phyloP scores from a whole-genome alignment of 2,329 filamentous ascomycete species.

The Herpotrichia juniperi region DNA sequence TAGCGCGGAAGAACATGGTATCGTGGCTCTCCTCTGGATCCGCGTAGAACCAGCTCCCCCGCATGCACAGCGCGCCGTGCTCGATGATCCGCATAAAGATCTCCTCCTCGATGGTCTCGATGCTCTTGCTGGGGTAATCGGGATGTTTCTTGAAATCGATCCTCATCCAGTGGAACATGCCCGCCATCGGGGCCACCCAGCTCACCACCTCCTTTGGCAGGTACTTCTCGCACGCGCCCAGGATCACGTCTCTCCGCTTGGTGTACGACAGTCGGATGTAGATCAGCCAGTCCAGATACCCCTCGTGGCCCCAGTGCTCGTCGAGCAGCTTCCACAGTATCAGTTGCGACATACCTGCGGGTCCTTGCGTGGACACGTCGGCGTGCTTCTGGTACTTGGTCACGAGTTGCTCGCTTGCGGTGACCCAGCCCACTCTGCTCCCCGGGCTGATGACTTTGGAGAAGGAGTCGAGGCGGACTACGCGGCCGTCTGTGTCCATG shows the following conservation, averaged over 20 bases:
- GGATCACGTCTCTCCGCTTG: conserved; percentile 73
- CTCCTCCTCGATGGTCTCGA: conserved; percentile 77
- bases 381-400: conserved; percentile 82
- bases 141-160: conserved; percentile 73
- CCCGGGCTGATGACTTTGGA: conserved; percentile 90
- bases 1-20: conserved; percentile 86
- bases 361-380: conserved; percentile 84
- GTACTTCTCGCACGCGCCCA: conserved; percentile 79
- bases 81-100: conserved; percentile 81
- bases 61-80: conserved; percentile 78
- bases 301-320: conserved; percentile 90
- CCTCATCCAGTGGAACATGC: conserved; percentile 92
- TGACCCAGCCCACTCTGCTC: conserved; percentile 85
- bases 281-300: conserved; percentile 89
- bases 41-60: conserved; percentile 90
- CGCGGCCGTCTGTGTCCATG: conserved; percentile 84
- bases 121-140: conserved; percentile 53
- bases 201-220: conserved; percentile 75
- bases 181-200: conserved; percentile 81
- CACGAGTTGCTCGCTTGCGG: conserved; percentile 81
- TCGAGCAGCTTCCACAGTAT: conserved; percentile 89
- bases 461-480: conserved; percentile 90
- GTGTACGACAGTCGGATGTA: conserved; percentile 83
- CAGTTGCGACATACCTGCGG: conserved; percentile 82
- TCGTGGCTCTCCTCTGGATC: conserved; percentile 64